A percentile compares a stretch with the other conserved stretches of the same genome.
phyloP scores from a whole-genome alignment of 2,329 filamentous ascomycete species.

The Cercospora berteroae region DNA sequence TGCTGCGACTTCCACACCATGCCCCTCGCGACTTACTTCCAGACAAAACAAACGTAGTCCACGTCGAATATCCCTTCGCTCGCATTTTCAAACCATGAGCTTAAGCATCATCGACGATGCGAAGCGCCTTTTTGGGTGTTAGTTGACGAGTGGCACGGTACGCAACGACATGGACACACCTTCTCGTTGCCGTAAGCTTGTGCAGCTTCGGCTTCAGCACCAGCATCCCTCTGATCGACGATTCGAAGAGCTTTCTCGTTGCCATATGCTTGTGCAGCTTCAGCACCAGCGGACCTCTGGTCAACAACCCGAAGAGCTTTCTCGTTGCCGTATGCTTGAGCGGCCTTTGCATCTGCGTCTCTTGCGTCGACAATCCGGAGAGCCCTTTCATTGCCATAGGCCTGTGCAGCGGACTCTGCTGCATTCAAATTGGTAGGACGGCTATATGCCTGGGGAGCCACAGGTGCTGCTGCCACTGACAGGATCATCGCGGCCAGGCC shows the following conservation, averaged over 20 bases:
- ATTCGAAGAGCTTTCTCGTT: background rate
- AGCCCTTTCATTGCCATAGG: slow-evolving; percentile 1
- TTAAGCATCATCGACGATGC: background rate
- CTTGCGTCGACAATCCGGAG: background rate
- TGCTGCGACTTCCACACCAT: background rate
- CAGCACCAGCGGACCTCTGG: background rate
- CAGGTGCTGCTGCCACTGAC: slow-evolving; percentile 1
- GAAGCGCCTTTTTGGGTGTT: background rate
- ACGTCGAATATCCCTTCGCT: background rate
- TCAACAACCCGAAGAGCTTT: slow-evolving; percentile 1
- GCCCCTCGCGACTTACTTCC: background rate
- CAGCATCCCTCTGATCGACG: background rate
- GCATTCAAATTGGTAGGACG: background rate
- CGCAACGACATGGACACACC: background rate
- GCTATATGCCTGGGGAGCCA: slow-evolving; percentile 4
- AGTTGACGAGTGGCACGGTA: background rate
- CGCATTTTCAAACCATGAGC: background rate
- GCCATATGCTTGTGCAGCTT: background rate
- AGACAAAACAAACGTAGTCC: background rate
- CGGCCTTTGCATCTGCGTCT: background rate
- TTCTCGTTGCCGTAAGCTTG: slow-evolving; percentile 7
- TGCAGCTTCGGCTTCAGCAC: background rate
- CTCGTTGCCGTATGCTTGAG: slow-evolving; percentile 4
- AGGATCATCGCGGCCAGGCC: background rate
- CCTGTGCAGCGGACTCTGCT: background rate